Percentiles rank a stretch among this genome's conserved stretches.
phyloP scores from a whole-genome alignment of 2,329 filamentous ascomycete species.

The Phoma herbarum region DNA sequence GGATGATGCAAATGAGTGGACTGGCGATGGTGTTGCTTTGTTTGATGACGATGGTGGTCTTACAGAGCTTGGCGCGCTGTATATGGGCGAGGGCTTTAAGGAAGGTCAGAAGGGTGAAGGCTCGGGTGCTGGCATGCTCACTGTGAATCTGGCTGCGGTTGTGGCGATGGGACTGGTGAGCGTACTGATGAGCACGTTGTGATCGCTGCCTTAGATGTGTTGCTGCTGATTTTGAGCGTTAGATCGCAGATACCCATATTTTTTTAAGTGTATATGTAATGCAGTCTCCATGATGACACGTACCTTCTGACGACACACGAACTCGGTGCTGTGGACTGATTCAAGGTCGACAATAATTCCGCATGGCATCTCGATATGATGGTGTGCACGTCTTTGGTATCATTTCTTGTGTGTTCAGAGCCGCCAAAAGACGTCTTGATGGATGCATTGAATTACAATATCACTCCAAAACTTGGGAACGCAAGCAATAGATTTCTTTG shows the following conservation, averaged over 20 bases:
- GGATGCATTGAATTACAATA: no score
- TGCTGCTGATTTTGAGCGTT: conserved; percentile 4
- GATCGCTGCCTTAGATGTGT: neutral
- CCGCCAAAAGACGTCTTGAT: no score
- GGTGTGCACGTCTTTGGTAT: no score
- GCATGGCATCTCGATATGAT: no score
- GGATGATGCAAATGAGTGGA: conserved; percentile 48
- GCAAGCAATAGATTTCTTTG: no score
- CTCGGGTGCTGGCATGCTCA: conserved; percentile 4
- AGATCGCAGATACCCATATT: conserved; percentile 8
- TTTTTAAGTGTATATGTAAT: neutral
- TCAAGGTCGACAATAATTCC: no score
- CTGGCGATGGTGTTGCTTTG: conserved; percentile 46
- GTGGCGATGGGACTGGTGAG: conserved; percentile 14
- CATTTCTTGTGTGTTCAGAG: no score
- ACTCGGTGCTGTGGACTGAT: no score
- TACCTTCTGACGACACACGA: no score
- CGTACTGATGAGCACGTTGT: conserved; percentile 11
- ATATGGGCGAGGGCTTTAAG: conserved; percentile 43
- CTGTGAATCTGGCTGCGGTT: conserved; percentile 19
- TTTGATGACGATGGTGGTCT: conserved; percentile 45
- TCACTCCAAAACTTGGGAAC: no score
- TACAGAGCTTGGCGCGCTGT: conserved; percentile 45
- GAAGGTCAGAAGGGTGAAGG: conserved; percentile 45
- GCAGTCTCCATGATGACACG: no score